phyloP scores from a whole-genome alignment of 116 monocot species.

The Cymodocea nodosa region DNA sequence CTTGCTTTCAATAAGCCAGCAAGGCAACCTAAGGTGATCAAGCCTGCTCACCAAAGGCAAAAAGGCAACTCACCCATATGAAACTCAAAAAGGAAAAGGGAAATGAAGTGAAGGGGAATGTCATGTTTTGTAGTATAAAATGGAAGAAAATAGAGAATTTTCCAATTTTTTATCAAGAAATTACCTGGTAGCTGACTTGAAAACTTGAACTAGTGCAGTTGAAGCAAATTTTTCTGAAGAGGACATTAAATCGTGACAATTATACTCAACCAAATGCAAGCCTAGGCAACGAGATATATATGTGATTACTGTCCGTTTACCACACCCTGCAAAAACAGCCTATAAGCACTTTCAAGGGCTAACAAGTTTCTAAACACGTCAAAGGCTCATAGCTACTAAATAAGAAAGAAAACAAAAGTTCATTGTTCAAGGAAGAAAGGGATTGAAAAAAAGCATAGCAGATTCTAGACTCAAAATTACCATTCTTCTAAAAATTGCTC shows the following conservation, averaged over 20 bases:
- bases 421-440: not conserved
- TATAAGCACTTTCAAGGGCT: not conserved
- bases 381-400: not conserved
- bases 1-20: too few relatives aligned
- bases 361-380: not conserved
- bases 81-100: too few relatives aligned
- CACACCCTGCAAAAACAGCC: slow-evolving; percentile 50
- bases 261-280: slow-evolving; percentile 86
- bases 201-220: slow-evolving; percentile 50
- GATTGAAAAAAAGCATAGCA: not conserved
- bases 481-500: not conserved
- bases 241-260: slow-evolving; percentile 67
- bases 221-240: slow-evolving; percentile 65
- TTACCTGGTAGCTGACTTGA: slow-evolving; percentile 65
- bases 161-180: not conserved
- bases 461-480: not conserved
- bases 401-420: not conserved
- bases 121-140: too few relatives aligned
- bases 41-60: too few relatives aligned
- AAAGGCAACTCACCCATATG: too few relatives aligned
- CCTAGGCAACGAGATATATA: slow-evolving; percentile 63
- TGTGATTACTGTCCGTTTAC: slow-evolving; percentile 64
- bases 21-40: too few relatives aligned
- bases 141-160: too few relatives aligned
- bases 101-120: too few relatives aligned